Conservation (phyloP, 768 basidiomycete genomes). For the Cystobasidium onofrii region DNA sequence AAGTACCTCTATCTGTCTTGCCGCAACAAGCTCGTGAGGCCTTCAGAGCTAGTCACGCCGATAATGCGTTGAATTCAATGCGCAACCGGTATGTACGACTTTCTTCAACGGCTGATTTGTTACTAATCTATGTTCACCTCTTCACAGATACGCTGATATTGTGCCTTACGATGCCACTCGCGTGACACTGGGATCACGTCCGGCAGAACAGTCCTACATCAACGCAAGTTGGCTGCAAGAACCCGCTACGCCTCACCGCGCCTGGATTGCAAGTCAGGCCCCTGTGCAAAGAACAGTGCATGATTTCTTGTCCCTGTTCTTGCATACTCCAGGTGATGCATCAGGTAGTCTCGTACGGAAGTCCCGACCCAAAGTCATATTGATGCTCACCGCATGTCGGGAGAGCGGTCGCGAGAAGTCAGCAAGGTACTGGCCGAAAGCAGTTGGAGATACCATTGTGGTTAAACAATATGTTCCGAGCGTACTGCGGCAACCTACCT, state of each 20-base stretch:
- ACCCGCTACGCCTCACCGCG: slow-evolving; percentile 49
- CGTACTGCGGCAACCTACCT: background rate
- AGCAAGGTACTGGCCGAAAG: slow-evolving; percentile 63
- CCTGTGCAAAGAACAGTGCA: slow-evolving; percentile 64
- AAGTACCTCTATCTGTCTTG: background rate
- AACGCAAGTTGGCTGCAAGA: slow-evolving; percentile 84
- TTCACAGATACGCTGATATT: slow-evolving; percentile 57
- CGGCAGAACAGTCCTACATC: slow-evolving; percentile 51
- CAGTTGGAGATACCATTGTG: slow-evolving; percentile 50
- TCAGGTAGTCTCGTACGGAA: slow-evolving; percentile 39
- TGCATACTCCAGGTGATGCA: slow-evolving; percentile 47
- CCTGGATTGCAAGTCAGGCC: slow-evolving; percentile 73
- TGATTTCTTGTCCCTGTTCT: slow-evolving; percentile 64
- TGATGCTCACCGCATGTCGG: slow-evolving; percentile 68
- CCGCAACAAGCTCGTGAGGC: background rate
- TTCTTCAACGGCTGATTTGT: no score
- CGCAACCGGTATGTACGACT: slow-evolving; percentile 6
- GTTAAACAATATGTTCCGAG: slow-evolving; percentile 4
- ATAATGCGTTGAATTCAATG: background rate
- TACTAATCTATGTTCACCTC: background rate
- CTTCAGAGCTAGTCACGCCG: background rate
- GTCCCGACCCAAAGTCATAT: slow-evolving; percentile 56
- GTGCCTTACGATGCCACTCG: slow-evolving; percentile 75
- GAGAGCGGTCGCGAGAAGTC: slow-evolving; percentile 67
- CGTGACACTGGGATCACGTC: slow-evolving; percentile 51